Conservation (phyloP, 1,284 basidiomycete species). For the Ganoderma lingzhi region DNA sequence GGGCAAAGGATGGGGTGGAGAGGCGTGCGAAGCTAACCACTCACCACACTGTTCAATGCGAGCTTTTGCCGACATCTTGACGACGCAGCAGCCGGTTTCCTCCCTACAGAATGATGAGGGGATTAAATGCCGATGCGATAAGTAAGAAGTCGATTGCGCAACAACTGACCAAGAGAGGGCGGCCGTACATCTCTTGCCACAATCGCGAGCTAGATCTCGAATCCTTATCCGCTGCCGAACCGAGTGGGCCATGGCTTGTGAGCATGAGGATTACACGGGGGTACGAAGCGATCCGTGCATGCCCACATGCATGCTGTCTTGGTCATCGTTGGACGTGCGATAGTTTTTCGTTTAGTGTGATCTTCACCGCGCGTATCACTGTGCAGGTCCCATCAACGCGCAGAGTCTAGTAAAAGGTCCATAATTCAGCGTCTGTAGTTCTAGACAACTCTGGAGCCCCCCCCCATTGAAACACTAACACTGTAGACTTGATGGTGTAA, state of each 20-base stretch:
- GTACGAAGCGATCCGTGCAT: background rate
- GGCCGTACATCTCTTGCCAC: background rate
- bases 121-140: background rate
- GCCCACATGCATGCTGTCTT: background rate
- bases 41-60: background rate
- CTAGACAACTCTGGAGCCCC: background rate
- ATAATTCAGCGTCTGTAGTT: background rate
- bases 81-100: constrained; percentile 5
- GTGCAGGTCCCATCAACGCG: constrained; percentile 12
- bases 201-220: background rate
- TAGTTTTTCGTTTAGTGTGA: background rate
- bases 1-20: background rate
- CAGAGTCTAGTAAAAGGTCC: background rate
- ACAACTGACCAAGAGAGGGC: background rate
- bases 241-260: background rate
- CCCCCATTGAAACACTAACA: background rate
- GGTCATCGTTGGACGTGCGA: background rate
- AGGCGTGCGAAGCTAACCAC: constrained; percentile 11
- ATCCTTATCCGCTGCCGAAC: background rate
- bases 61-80: background rate
- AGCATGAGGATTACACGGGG: background rate
- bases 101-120: background rate
- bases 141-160: background rate
- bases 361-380: constrained; percentile 6
- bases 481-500: background rate